These are phyloP conservation scores for Uronychia setigera DNA, from an alignment of 73 alveolate genomes.

Conservation along the genomic window DNA sequence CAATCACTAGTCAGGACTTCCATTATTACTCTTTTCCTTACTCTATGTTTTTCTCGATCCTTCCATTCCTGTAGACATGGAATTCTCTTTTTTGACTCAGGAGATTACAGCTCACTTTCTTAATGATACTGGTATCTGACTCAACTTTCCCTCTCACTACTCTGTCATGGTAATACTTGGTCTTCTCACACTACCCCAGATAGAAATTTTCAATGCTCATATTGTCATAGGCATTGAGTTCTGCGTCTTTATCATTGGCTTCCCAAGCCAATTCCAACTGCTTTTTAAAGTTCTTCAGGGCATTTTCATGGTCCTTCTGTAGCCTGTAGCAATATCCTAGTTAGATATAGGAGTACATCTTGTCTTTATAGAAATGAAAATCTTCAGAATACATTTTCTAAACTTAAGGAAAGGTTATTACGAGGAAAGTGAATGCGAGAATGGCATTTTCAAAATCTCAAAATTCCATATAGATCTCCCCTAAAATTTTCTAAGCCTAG, in stretches of 20 bases:
- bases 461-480: conserved; percentile 38
- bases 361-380: conserved; percentile 25
- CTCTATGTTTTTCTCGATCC: neutral
- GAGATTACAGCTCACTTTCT: conserved; percentile 43
- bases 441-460: conserved; percentile 38
- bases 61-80: neutral
- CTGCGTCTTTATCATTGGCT: conserved; percentile 42
- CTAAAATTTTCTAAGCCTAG: conserved; percentile 7
- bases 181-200: conserved; percentile 52
- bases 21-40: conserved; percentile 21
- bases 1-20: conserved; percentile 14
- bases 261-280: conserved; percentile 55
- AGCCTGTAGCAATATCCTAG: conserved; percentile 66
- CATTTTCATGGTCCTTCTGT: conserved; percentile 40
- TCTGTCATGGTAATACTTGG: conserved; percentile 57
- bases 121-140: conserved; percentile 42
- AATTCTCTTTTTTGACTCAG: conserved; percentile 36
- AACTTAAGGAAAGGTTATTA: neutral
- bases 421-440: conserved; percentile 1
- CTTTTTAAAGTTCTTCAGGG: conserved; percentile 50
- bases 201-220: conserved; percentile 52
- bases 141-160: conserved; percentile 57
- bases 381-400: conserved; percentile 53
- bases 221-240: conserved; percentile 50
- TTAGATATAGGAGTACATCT: conserved; percentile 31